A percentile compares a stretch with the other conserved stretches of the same genome.
Evolutionary conservation across 129 eudicot species (phyloP).

Genomic region (Helianthus tuberosus): DNA sequence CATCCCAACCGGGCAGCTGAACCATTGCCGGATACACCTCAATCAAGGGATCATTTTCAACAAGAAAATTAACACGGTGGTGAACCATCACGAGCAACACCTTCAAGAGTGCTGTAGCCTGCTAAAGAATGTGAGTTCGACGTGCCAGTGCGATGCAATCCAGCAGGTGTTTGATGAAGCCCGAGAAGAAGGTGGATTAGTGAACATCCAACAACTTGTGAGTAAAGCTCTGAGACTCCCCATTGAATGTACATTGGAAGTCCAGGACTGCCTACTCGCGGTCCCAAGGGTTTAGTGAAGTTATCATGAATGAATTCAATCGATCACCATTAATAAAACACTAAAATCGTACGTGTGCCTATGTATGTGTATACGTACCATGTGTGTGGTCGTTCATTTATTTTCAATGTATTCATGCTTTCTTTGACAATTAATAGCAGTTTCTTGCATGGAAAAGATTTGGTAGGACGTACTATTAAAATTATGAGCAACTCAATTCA

Average conservation of each 20-base stretch:
- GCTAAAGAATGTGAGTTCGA: no score
- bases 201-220: background rate
- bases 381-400: no score
- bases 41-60: background rate
- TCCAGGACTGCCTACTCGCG: background rate
- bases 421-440: no score
- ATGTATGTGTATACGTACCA: no score
- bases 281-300: slow-evolving; percentile 12
- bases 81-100: background rate
- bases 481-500: no score
- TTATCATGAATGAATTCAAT: no score
- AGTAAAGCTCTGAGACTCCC: background rate
- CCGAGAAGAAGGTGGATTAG: background rate
- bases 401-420: no score
- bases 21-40: background rate
- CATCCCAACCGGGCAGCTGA: background rate
- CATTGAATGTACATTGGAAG: background rate
- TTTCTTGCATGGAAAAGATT: no score
- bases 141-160: no score
- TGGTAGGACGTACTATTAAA: no score
- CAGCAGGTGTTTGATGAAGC: background rate
- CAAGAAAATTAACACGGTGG: background rate
- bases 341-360: no score
- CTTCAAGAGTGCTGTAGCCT: background rate
- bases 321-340: no score